Evolutionary conservation across 352 stramenopile genomes (phyloP).

Genomic region (Pythium pectinolyticum): DNA sequence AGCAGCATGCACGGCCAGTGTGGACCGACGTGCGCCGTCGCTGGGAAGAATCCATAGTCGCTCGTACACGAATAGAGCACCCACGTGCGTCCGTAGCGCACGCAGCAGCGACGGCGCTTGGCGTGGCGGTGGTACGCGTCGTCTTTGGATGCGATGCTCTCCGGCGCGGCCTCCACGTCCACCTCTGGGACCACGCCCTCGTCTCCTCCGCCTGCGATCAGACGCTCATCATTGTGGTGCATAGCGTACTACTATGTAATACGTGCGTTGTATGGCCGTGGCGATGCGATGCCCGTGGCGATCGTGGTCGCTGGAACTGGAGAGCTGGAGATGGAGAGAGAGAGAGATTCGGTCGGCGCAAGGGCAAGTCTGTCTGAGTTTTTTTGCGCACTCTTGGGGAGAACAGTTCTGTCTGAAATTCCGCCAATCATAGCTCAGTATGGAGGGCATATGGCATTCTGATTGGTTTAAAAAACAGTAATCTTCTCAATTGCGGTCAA

Average conservation of each 20-base stretch:
- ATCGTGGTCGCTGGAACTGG: neutral
- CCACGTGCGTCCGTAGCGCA: conserved; percentile 56
- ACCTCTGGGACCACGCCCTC: neutral
- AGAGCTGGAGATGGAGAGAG: neutral
- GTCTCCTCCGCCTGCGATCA: neutral
- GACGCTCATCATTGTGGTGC: neutral
- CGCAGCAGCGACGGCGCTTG: conserved; percentile 16
- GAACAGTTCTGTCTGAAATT: no score
- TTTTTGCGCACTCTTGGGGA: neutral
- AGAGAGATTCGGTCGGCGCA: neutral
- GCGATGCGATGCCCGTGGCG: neutral
- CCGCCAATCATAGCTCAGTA: no score
- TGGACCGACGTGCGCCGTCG: conserved; percentile 64
- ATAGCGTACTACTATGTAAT: no score
- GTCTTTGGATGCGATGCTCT: conserved; percentile 2
- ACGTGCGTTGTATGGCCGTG: neutral
- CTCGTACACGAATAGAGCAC: conserved; percentile 54
- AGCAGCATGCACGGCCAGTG: conserved; percentile 75
- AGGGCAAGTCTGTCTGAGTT: neutral
- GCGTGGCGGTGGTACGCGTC: conserved; percentile 21
- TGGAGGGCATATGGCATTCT: no score
- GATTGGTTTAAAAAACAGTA: no score
- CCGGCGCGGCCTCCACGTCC: conserved; percentile 12
- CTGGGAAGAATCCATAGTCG: conserved; percentile 58
- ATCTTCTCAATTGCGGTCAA: no score